Percentiles rank a stretch among this genome's conserved stretches.
These are phyloP conservation scores for Lodderomyces elongisporus DNA, from an alignment of 1,139 yeast genomes.

Conservation along the genomic window DNA sequence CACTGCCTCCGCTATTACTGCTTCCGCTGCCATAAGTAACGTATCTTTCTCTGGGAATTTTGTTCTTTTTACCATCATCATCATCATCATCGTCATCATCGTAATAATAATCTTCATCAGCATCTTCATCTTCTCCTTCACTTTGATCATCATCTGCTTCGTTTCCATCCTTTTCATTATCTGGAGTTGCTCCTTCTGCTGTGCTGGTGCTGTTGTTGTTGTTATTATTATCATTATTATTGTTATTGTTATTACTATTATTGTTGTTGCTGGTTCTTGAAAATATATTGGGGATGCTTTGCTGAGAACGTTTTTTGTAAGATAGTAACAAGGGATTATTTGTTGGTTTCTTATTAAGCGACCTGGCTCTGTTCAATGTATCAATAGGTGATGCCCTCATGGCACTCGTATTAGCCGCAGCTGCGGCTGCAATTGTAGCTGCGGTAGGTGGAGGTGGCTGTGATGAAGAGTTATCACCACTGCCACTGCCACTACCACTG, in stretches of 20 bases:
- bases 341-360: conserved; percentile 23
- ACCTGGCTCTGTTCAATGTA: conserved; percentile 25
- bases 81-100: not conserved
- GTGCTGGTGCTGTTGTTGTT: conserved; percentile 3
- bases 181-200: conserved; percentile 2
- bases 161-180: conserved; percentile 1
- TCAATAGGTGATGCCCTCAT: conserved; percentile 15
- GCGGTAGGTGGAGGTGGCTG: not conserved
- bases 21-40: no score
- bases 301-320: conserved; percentile 17
- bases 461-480: no score
- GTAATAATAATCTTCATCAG: conserved; percentile 10
- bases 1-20: not conserved
- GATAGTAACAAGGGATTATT: conserved; percentile 13
- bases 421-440: conserved; percentile 1
- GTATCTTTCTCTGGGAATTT: no score
- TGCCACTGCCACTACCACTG: not conserved
- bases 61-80: no score
- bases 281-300: conserved; percentile 1
- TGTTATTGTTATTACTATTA: conserved; percentile 12
- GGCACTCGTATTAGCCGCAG: conserved; percentile 6
- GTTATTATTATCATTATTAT: no score
- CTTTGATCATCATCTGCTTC: conserved; percentile 3
- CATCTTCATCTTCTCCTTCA: conserved; percentile 3
- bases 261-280: conserved; percentile 2